These are phyloP conservation scores for Ganoderma multipileum DNA, from an alignment of 1,284 basidiomycete species.

Conservation along the genomic window DNA sequence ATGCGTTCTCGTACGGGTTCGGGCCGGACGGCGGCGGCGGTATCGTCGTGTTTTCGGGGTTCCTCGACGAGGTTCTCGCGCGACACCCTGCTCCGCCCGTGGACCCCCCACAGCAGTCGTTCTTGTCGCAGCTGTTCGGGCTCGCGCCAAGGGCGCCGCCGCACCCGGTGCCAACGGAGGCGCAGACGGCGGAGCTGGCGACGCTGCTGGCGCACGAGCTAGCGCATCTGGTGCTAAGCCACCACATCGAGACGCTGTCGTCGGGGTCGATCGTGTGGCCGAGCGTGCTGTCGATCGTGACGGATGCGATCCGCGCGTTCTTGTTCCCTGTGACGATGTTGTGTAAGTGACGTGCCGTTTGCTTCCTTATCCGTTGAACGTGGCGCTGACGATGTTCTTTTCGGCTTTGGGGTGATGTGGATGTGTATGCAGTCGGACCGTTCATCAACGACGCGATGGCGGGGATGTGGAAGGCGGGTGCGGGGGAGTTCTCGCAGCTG, in stretches of 20 bases:
- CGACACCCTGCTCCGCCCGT: constrained; percentile 40
- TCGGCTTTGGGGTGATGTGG: neutral
- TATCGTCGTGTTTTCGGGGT: constrained; percentile 89
- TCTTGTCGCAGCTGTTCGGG: constrained; percentile 58
- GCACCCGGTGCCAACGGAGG: constrained; percentile 69
- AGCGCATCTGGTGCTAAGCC: constrained; percentile 84
- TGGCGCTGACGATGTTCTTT: neutral
- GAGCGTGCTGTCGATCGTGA: constrained; percentile 75
- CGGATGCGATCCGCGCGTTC: constrained; percentile 78
- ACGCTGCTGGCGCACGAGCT: constrained; percentile 90
- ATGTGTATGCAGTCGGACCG: constrained; percentile 64
- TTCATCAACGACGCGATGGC: constrained; percentile 92
- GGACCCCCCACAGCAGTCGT: constrained; percentile 46
- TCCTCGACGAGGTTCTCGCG: constrained; percentile 81
- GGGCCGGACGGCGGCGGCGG: constrained; percentile 89
- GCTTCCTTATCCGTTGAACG: neutral
- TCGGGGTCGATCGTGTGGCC: constrained; percentile 85
- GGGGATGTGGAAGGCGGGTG: constrained; percentile 76
- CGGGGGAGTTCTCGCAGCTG: constrained; percentile 73
- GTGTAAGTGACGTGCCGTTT: constrained; percentile 38
- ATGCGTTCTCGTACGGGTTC: constrained; percentile 93
- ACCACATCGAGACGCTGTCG: constrained; percentile 89
- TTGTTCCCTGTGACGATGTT: constrained; percentile 89
- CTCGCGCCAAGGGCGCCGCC: constrained; percentile 39
- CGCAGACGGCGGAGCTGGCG: constrained; percentile 86